Evolutionary conservation across 2,329 filamentous ascomycete genomes (phyloP).

Genomic region (Fusarium haematococcum): DNA sequence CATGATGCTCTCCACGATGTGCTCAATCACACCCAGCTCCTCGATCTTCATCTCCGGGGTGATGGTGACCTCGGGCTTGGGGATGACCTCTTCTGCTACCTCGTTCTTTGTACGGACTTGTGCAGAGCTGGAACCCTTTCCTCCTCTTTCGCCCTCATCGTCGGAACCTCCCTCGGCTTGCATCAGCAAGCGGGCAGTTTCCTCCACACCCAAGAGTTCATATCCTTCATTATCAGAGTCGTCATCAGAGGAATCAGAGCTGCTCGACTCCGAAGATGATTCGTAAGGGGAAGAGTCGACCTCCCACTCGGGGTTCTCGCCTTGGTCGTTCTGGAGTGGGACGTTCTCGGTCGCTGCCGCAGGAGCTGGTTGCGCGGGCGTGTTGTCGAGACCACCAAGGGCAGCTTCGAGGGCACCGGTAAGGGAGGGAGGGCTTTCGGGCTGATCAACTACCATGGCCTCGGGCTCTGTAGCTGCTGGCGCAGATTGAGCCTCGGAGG

Average conservation of each 20-base stretch:
- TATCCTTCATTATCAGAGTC: slow-evolving; percentile 73
- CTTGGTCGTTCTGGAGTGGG: slow-evolving; percentile 49
- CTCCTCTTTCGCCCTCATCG: slow-evolving; percentile 72
- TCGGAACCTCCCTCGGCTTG: slow-evolving; percentile 83
- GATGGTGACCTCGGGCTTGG: slow-evolving; percentile 83
- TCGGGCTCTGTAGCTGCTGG: slow-evolving; percentile 40
- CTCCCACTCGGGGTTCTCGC: slow-evolving; percentile 83
- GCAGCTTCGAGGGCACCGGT: slow-evolving; percentile 59
- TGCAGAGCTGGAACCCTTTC: slow-evolving; percentile 52
- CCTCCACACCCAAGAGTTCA: slow-evolving; percentile 81
- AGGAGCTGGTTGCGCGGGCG: slow-evolving; percentile 25
- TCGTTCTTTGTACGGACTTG: slow-evolving; percentile 88
- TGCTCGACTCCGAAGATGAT: slow-evolving; percentile 71
- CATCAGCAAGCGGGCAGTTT: slow-evolving; percentile 88
- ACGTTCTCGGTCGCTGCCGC: slow-evolving; percentile 21
- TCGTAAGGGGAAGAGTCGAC: slow-evolving; percentile 81
- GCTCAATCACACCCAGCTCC: slow-evolving; percentile 79
- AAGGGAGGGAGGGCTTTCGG: slow-evolving; percentile 52
- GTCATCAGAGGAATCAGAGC: slow-evolving; percentile 70
- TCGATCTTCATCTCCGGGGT: slow-evolving; percentile 82
- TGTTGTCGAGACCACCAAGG: slow-evolving; percentile 52
- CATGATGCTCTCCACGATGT: slow-evolving; percentile 81
- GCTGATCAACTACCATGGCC: slow-evolving; percentile 53
- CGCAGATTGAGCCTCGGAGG: slow-evolving; percentile 9
- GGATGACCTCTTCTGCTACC: slow-evolving; percentile 69